A percentile compares a stretch with the other conserved stretches of the same genome.
Evolutionary conservation across 2,329 filamentous ascomycete genomes (phyloP).

Genomic region (Verticillium alfalfae): DNA sequence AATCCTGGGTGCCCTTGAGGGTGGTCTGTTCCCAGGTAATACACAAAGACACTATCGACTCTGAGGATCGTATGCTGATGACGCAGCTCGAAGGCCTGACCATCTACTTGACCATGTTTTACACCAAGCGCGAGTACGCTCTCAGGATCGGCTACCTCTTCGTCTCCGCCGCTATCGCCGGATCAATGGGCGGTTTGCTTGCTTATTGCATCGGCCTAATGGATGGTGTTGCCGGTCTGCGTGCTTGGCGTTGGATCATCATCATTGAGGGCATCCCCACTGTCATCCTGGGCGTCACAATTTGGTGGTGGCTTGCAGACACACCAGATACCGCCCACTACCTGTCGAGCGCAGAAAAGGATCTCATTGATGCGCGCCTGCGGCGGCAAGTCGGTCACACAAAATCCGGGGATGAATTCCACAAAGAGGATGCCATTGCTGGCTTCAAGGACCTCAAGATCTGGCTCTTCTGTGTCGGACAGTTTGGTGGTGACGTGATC

Average conservation of each 20-base stretch:
- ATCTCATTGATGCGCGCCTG: slow-evolving; percentile 9
- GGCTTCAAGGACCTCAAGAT: slow-evolving; percentile 59
- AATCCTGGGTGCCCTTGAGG: slow-evolving; percentile 9
- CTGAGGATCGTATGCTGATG: no score
- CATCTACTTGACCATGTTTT: slow-evolving; percentile 5
- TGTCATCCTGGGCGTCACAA: slow-evolving; percentile 25
- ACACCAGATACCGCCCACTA: slow-evolving; percentile 51
- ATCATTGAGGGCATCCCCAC: slow-evolving; percentile 66
- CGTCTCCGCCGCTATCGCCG: slow-evolving; percentile 13
- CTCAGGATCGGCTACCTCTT: slow-evolving; percentile 8
- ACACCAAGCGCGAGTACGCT: slow-evolving; percentile 7
- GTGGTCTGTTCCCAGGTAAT: slow-evolving; percentile 8
- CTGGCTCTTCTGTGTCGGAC: slow-evolving; percentile 52
- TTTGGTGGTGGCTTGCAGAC: slow-evolving; percentile 28
- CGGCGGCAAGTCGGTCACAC: slow-evolving; percentile 21
- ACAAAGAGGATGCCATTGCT: slow-evolving; percentile 50
- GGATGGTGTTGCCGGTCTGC: slow-evolving; percentile 5
- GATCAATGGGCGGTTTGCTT: slow-evolving; percentile 15
- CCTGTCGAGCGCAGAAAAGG: slow-evolving; percentile 43
- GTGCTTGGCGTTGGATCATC: slow-evolving; percentile 59
- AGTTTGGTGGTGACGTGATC: slow-evolving; percentile 59
- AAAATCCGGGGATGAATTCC: slow-evolving; percentile 19
- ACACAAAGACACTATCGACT: background rate
- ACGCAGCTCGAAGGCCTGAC: background rate
- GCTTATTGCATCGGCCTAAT: slow-evolving; percentile 12